A percentile compares a stretch with the other conserved stretches of the same genome.
Evolutionary conservation across 108 stramenopile species (phyloP).

Genomic region (Skeletonema potamos): DNA sequence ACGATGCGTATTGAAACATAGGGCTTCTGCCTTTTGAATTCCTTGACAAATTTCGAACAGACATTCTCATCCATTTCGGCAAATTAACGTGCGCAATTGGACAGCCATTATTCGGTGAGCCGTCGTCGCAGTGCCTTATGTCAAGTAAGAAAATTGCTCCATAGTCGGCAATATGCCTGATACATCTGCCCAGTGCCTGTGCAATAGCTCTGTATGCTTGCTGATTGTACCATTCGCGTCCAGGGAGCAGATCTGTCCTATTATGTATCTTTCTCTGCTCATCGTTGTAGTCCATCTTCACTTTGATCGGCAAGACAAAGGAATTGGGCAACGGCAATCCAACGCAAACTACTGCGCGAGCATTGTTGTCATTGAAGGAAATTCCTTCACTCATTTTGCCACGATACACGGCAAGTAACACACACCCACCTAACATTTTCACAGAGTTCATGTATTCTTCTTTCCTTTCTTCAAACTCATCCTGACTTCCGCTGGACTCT

Average conservation of each 20-base stretch:
- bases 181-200: slow-evolving; percentile 88
- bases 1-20: slow-evolving; percentile 30
- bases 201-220: slow-evolving; percentile 91
- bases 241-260: slow-evolving; percentile 65
- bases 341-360: slow-evolving; percentile 79
- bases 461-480: slow-evolving; percentile 61
- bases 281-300: slow-evolving; percentile 83
- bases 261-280: slow-evolving; percentile 59
- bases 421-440: slow-evolving; percentile 49
- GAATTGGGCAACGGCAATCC: slow-evolving; percentile 72
- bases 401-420: slow-evolving; percentile 86
- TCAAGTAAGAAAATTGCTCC: slow-evolving; percentile 87
- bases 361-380: slow-evolving; percentile 79
- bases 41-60: slow-evolving; percentile 61
- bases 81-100: slow-evolving; percentile 56
- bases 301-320: slow-evolving; percentile 48
- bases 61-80: slow-evolving; percentile 78
- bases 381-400: slow-evolving; percentile 88
- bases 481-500: slow-evolving; percentile 64
- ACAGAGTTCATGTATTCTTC: slow-evolving; percentile 57
- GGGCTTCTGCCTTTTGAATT: slow-evolving; percentile 15
- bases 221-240: slow-evolving; percentile 86
- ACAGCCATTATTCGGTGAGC: slow-evolving; percentile 53
- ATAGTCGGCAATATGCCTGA: slow-evolving; percentile 88
- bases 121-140: slow-evolving; percentile 78